Evolutionary conservation across 805 yeast species (phyloP).

Genomic region (Barnettozyma siamensis): DNA sequence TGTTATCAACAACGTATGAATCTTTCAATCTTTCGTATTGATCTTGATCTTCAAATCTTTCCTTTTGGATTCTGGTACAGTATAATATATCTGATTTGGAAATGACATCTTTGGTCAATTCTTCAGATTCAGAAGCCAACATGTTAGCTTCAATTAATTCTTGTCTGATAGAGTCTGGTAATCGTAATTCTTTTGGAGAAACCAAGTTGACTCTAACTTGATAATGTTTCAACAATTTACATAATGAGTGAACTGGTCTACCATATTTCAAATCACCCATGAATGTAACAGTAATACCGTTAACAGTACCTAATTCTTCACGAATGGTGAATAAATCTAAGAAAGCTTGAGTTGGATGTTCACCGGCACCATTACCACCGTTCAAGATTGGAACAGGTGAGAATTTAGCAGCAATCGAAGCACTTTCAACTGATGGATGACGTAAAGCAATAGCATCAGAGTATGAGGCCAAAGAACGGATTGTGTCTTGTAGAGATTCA

Average conservation of each 20-base stretch:
- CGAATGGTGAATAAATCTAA: slow-evolving; percentile 96
- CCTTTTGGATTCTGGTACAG: slow-evolving; percentile 98
- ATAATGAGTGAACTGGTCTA: slow-evolving; percentile 95
- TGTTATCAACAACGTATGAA: slow-evolving; percentile 87
- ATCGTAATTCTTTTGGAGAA: slow-evolving; percentile 78
- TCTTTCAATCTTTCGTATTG: slow-evolving; percentile 89
- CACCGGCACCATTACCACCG: slow-evolving; percentile 97
- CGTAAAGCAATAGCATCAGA: slow-evolving; percentile 96
- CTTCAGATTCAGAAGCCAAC: slow-evolving; percentile 68
- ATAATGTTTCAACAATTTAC: slow-evolving; percentile 84
- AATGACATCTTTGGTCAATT: slow-evolving; percentile 77
- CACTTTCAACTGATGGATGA: slow-evolving; percentile 91
- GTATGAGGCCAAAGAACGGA: slow-evolving; percentile 90
- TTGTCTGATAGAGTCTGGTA: slow-evolving; percentile 70
- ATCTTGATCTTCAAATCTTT: slow-evolving; percentile 72
- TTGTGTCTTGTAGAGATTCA: slow-evolving; percentile 94
- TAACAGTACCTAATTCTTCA: slow-evolving; percentile 97
- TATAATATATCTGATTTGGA: slow-evolving; percentile 90
- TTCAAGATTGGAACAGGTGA: slow-evolving; percentile 96
- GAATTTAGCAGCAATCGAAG: slow-evolving; percentile 90
- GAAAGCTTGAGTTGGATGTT: slow-evolving; percentile 98
- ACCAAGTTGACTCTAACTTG: slow-evolving; percentile 91
- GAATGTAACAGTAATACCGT: slow-evolving; percentile 95
- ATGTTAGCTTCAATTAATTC: slow-evolving; percentile 63
- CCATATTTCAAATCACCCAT: slow-evolving; percentile 99